Conservation (phyloP, 805 yeast species). For the Kodamaea neixiangensis region DNA sequence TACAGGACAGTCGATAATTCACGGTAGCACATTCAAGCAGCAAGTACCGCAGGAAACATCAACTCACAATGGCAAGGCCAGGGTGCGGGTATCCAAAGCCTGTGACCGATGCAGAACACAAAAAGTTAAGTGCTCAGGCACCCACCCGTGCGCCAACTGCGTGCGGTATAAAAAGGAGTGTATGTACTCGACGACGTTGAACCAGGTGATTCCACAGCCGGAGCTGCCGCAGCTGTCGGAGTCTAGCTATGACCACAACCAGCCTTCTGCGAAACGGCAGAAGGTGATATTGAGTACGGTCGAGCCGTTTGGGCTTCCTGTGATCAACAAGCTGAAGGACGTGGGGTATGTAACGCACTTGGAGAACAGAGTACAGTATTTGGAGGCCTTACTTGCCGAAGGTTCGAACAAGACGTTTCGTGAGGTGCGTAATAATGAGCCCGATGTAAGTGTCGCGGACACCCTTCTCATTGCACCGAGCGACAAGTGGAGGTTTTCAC, state of each 20-base stretch:
- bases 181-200: constrained; percentile 19
- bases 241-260: constrained; percentile 3
- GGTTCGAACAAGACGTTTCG: constrained; percentile 16
- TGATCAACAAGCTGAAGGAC: constrained; percentile 15
- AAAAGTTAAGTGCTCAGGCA: constrained; percentile 60
- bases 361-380: constrained; percentile 42
- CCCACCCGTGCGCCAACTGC: constrained; percentile 52
- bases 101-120: constrained; percentile 57
- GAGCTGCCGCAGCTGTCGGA: constrained; percentile 3
- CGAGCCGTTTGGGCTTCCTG: constrained; percentile 22
- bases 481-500: constrained; percentile 49
- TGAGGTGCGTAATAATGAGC: constrained; percentile 18
- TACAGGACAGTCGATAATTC: neutral
- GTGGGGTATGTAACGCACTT: constrained; percentile 32
- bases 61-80: neutral
- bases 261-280: constrained; percentile 13
- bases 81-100: constrained; percentile 51
- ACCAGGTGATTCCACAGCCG: constrained; percentile 1
- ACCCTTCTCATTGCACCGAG: constrained; percentile 26
- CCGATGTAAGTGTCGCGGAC: constrained; percentile 20
- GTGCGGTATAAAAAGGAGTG: constrained; percentile 38
- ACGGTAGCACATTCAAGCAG: neutral
- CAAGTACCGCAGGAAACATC: neutral
- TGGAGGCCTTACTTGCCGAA: constrained; percentile 33
- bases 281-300: constrained; percentile 14